Evolutionary conservation across 495 filamentous ascomycete species (phyloP), one percentile per base, ranked within the genome.

Genomic region (Aspergillus asperescens): DNA sequence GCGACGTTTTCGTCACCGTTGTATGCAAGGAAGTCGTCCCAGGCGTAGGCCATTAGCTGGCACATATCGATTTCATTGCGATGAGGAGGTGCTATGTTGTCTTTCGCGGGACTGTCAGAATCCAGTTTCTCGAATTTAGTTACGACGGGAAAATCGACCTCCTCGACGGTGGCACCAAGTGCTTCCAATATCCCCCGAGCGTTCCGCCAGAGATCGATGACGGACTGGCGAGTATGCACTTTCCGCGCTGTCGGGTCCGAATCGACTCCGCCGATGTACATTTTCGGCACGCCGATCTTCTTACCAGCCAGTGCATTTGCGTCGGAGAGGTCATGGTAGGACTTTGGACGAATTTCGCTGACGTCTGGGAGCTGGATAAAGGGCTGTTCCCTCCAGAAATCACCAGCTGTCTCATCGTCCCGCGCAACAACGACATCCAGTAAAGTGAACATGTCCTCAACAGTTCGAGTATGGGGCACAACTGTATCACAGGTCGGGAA

Each of bases 401-500:
- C 68, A 4, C 68, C 68, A 4, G 19, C 6, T 5, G 66, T 64
- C 5, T 50, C 46, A 7, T 54, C 6, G 46, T 71, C 68, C 0
- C 54, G 45, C 3, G 60, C 61, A 7, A 62, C 66, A 35, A 71
- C 31, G 13, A 69, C 62, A 43, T 71, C 62, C 10, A 69, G 64
- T 6, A 71, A 50, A 8, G 52, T 49, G 44, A 67, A 66, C 7
- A 69, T 27, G 52, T 71, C 68, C 4, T 56, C 45, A 25, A 68
- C 60, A 10, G 61, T 69, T 38, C 62, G 60, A 3, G 68, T 69
- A 48, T 71, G 68, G 18, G 68, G 68, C 1, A 71, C 68, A 13
- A 71, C 24, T 8, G 69, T 66, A 48, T 71, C 66, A 41, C 68
- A 71, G 0, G 68, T 71, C 8, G 66, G 61, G 48, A 69, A 71